Conservation (phyloP, 2,329 filamentous ascomycete species). For the Fusarium caatingaense region DNA sequence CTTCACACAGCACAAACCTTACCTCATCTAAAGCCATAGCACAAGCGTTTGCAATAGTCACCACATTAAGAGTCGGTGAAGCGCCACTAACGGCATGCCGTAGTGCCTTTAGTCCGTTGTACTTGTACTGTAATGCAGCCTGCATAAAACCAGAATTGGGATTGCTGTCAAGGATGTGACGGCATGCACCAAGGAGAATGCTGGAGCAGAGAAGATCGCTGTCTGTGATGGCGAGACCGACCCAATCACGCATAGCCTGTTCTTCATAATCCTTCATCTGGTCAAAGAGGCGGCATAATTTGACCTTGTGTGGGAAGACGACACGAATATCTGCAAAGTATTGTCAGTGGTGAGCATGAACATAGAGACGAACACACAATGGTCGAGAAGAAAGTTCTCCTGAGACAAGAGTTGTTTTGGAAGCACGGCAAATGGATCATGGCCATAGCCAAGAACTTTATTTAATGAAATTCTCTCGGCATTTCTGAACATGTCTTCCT, state of each 20-base stretch:
- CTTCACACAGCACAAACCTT: too few species aligned
- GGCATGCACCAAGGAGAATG: conserved; percentile 9
- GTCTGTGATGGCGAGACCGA: conserved; percentile 12
- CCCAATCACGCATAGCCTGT: conserved; percentile 6
- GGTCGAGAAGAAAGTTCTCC: conserved; percentile 5
- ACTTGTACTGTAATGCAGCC: background rate
- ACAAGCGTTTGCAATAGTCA: too few species aligned
- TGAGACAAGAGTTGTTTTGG: background rate
- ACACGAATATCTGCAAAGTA: conserved; percentile 1
- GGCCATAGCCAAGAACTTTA: background rate
- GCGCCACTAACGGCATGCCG: too few species aligned
- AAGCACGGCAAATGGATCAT: background rate
- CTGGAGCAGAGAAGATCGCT: conserved; percentile 3
- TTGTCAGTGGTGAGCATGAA: background rate
- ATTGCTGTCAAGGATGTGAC: background rate
- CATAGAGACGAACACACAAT: background rate
- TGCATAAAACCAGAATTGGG: background rate
- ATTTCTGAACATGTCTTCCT: background rate
- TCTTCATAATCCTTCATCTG: background rate
- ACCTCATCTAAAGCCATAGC: too few species aligned
- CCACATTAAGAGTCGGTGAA: too few species aligned
- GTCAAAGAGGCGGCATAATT: background rate
- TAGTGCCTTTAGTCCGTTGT: background rate
- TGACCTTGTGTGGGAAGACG: background rate
- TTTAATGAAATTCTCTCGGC: background rate